phyloP scores from a whole-genome alignment of 257 asterid genomes.

The Mentha longifolia region DNA sequence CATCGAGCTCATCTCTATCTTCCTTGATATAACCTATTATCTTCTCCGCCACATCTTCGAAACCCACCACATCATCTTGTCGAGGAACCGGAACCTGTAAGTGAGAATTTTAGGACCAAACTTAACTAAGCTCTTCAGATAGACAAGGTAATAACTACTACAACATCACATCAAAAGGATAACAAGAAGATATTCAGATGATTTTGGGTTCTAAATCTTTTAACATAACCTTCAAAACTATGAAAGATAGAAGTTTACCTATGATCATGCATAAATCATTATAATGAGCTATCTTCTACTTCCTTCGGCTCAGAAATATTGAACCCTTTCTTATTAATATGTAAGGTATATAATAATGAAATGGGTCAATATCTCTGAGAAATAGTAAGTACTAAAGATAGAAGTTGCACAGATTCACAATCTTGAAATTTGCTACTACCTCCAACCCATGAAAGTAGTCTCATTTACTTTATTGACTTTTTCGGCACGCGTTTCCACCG shows the following conservation, averaged over 20 bases:
- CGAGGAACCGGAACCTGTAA: conserved; percentile 43
- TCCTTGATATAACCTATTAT: conserved; percentile 37
- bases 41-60: conserved; percentile 46
- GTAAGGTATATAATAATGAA: too few species aligned
- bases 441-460: too few species aligned
- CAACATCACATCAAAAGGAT: background rate
- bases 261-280: background rate
- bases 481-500: too few species aligned
- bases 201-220: background rate
- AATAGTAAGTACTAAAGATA: too few species aligned
- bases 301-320: too few species aligned
- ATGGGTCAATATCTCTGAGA: too few species aligned
- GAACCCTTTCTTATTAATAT: too few species aligned
- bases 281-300: background rate
- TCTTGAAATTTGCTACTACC: background rate
- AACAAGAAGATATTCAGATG: background rate
- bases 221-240: background rate
- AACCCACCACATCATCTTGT: conserved; percentile 46
- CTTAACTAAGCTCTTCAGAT: background rate
- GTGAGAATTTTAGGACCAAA: background rate
- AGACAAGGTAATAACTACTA: background rate
- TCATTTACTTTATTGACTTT: too few species aligned
- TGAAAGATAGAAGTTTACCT: background rate
- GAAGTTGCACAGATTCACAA: background rate
- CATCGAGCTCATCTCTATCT: conserved; percentile 34